Evolutionary conservation across 1,139 yeast species (phyloP).

Genomic region (Kurtzmaniella quercitrusa): DNA sequence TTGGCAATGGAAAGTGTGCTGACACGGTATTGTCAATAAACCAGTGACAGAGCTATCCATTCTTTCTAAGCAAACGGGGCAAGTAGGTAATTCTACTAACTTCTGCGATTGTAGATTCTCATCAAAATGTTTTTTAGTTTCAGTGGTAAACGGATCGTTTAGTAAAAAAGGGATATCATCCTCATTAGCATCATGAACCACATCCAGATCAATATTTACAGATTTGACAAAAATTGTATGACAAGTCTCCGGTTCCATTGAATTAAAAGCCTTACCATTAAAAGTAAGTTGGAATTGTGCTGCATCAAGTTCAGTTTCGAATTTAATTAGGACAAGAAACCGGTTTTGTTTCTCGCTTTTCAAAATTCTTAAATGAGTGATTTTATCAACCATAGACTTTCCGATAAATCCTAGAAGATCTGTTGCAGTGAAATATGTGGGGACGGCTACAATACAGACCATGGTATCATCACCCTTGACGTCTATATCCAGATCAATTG

Average conservation of each 20-base stretch:
- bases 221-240: conserved; percentile 68
- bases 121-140: conserved; percentile 4
- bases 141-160: conserved; percentile 66
- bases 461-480: conserved; percentile 55
- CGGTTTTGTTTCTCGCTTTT: conserved; percentile 66
- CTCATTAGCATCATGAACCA: conserved; percentile 8
- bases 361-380: conserved; percentile 72
- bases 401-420: conserved; percentile 82
- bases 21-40: conserved; percentile 82
- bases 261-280: conserved; percentile 74
- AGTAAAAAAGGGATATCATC: conserved; percentile 59
- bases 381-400: conserved; percentile 47
- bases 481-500: conserved; percentile 2
- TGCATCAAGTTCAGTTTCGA: conserved; percentile 53
- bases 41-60: conserved; percentile 86
- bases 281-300: conserved; percentile 59
- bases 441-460: conserved; percentile 78
- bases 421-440: conserved; percentile 82
- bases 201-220: conserved; percentile 35
- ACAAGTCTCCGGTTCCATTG: conserved; percentile 87
- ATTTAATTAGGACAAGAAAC: conserved; percentile 75
- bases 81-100: conserved; percentile 74
- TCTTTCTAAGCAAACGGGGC: conserved; percentile 90
- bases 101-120: conserved; percentile 6
- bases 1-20: conserved; percentile 89